phyloP scores from a whole-genome alignment of 495 filamentous ascomycete genomes.

The Penicillium antarcticum region DNA sequence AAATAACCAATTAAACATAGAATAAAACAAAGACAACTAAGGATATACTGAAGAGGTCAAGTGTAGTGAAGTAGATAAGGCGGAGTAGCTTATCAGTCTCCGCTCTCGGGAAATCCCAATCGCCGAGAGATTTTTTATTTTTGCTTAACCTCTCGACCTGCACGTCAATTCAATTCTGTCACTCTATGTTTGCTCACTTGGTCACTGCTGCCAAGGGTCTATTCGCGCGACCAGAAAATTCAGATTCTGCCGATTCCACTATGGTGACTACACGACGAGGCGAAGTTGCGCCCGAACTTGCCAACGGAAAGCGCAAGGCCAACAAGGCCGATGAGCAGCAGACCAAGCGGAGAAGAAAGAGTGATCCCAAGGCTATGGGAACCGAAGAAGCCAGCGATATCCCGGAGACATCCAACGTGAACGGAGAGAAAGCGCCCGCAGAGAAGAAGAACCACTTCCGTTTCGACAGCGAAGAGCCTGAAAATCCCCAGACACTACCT shows the following conservation, averaged over 20 bases:
- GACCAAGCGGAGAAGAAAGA: slow-evolving; percentile 40
- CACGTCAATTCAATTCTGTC: slow-evolving; percentile 2
- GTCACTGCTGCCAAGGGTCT: slow-evolving; percentile 45
- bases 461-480: slow-evolving; percentile 47
- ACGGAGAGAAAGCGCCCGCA: slow-evolving; percentile 14
- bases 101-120: slow-evolving; percentile 33
- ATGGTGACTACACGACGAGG: slow-evolving; percentile 39
- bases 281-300: slow-evolving; percentile 15
- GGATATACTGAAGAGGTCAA: not conserved
- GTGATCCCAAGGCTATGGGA: slow-evolving; percentile 18
- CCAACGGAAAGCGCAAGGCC: slow-evolving; percentile 38
- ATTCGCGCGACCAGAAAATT: slow-evolving; percentile 31
- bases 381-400: slow-evolving; percentile 10
- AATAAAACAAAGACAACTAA: too few species aligned
- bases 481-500: slow-evolving; percentile 16
- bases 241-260: slow-evolving; percentile 17
- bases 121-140: slow-evolving; percentile 36
- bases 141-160: slow-evolving; percentile 16
- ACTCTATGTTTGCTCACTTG: slow-evolving; percentile 45
- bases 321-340: slow-evolving; percentile 22
- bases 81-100: slow-evolving; percentile 12
- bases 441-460: slow-evolving; percentile 34
- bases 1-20: too few species aligned
- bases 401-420: slow-evolving; percentile 8
- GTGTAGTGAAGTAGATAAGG: not conserved